phyloP scores from a whole-genome alignment of 208 protist species.

The Trypanosoma vivax region DNA sequence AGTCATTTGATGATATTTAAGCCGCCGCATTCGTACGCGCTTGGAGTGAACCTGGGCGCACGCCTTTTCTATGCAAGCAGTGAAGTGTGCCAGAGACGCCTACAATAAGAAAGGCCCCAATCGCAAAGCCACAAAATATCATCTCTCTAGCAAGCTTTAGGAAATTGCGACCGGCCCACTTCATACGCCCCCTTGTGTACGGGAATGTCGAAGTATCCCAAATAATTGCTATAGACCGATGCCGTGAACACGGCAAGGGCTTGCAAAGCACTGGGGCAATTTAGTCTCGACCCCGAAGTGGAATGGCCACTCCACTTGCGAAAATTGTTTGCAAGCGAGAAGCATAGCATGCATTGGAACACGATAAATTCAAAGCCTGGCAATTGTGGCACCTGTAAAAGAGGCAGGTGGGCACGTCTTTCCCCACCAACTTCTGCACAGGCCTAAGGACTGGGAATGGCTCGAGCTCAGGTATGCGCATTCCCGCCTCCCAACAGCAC shows the following conservation, averaged over 20 bases:
- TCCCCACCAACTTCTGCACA: conserved; percentile 9
- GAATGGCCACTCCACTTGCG: conserved; percentile 22
- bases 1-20: neutral
- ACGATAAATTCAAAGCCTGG: conserved; percentile 19
- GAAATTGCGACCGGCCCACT: conserved; percentile 4
- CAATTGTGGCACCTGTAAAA: conserved; percentile 1
- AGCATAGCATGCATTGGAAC: conserved; percentile 15
- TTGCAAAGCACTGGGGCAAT: conserved; percentile 24
- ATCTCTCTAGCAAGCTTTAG: conserved; percentile 19
- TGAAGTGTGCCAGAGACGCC: conserved; percentile 24
- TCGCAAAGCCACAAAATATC: conserved; percentile 11
- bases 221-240: conserved; percentile 19
- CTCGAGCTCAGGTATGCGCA: too few relatives aligned
- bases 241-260: conserved; percentile 25
- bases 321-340: conserved; percentile 27
- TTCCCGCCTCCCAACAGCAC: too few relatives aligned
- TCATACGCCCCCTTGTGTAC: conserved; percentile 7
- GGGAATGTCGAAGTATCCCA: conserved; percentile 18
- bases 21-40: neutral
- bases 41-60: conserved; percentile 1
- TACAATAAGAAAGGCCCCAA: conserved; percentile 30
- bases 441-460: too few relatives aligned
- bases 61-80: conserved; percentile 16
- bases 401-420: conserved; percentile 3
- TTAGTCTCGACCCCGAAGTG: conserved; percentile 19